phyloP scores from a whole-genome alignment of 257 asterid genomes.

The Plantago ovata region DNA sequence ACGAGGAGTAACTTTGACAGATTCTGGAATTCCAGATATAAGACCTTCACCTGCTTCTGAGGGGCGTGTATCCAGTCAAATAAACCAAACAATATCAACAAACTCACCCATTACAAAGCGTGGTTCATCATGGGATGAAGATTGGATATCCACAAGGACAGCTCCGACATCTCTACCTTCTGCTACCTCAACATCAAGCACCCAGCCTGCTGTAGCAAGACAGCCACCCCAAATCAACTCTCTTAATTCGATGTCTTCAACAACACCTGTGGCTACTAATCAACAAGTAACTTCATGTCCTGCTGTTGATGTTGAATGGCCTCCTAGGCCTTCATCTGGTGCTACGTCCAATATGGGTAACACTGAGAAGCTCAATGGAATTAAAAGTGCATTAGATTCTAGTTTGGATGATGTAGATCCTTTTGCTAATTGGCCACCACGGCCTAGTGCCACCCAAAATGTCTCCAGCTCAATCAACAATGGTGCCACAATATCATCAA shows the following conservation, averaged over 20 bases:
- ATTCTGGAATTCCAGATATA: conserved; percentile 54
- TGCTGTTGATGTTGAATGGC: conserved; percentile 98
- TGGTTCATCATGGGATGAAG: conserved; percentile 91
- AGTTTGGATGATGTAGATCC: conserved; percentile 73
- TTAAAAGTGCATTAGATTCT: conserved; percentile 37
- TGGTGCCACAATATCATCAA: conserved; percentile 35
- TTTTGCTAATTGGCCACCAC: conserved; percentile 95
- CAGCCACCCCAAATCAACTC: conserved; percentile 44
- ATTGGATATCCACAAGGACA: conserved; percentile 72
- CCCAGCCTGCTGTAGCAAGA: conserved; percentile 37
- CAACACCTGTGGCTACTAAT: conserved; percentile 37
- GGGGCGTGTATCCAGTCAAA: conserved; percentile 46
- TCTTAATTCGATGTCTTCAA: conserved; percentile 27
- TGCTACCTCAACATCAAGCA: conserved; percentile 36
- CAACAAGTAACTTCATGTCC: conserved; percentile 69
- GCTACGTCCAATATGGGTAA: conserved; percentile 33
- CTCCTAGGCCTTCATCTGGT: conserved; percentile 57
- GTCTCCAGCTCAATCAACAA: conserved; percentile 44
- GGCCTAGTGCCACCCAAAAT: conserved; percentile 43
- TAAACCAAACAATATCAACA: conserved; percentile 38
- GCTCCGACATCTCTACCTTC: conserved; percentile 43
- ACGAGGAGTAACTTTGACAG: conserved; percentile 82
- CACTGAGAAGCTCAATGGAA: conserved; percentile 35
- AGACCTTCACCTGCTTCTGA: conserved; percentile 39
- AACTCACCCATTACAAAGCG: conserved; percentile 45